Conservation (phyloP, 2,329 filamentous ascomycete species). For the Seiridium unicorne region DNA sequence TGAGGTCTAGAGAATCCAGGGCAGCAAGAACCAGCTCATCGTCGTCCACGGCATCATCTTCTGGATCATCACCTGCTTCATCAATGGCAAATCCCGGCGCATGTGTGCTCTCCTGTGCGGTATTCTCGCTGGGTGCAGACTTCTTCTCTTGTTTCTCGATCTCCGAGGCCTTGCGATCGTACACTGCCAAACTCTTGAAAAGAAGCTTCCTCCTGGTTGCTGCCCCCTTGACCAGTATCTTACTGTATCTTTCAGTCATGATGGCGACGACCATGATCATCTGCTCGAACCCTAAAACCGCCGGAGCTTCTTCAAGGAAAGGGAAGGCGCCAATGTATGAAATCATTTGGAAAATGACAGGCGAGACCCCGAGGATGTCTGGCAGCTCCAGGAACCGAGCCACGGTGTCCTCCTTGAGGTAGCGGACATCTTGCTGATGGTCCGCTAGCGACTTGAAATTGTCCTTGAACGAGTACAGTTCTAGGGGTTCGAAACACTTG, state of each 20-base stretch:
- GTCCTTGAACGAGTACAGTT: slow-evolving; percentile 71
- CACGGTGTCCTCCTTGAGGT: slow-evolving; percentile 70
- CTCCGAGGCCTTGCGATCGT: slow-evolving; percentile 56
- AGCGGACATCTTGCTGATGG: slow-evolving; percentile 56
- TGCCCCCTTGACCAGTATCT: slow-evolving; percentile 58
- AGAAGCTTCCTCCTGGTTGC: slow-evolving; percentile 62
- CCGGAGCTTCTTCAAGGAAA: slow-evolving; percentile 68
- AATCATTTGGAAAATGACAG: slow-evolving; percentile 69
- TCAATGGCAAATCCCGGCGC: slow-evolving; percentile 45
- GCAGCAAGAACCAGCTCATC: slow-evolving; percentile 68
- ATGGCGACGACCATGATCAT: slow-evolving; percentile 72
- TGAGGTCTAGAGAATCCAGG: slow-evolving; percentile 64
- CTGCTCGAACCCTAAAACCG: slow-evolving; percentile 66
- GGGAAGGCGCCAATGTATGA: slow-evolving; percentile 73
- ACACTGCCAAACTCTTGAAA: slow-evolving; percentile 70
- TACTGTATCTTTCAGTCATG: slow-evolving; percentile 67
- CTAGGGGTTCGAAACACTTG: slow-evolving; percentile 69
- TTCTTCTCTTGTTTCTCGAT: slow-evolving; percentile 17
- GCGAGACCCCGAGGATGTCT: slow-evolving; percentile 64
- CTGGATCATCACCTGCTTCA: slow-evolving; percentile 37
- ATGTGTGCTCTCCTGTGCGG: slow-evolving; percentile 12
- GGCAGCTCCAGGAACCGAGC: slow-evolving; percentile 72
- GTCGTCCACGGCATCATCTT: slow-evolving; percentile 46
- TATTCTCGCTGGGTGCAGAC: slow-evolving; percentile 8
- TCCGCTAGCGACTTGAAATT: slow-evolving; percentile 72